These are phyloP conservation scores for Baorangia bicolor DNA, from an alignment of 768 basidiomycete genomes.

Conservation along the genomic window DNA sequence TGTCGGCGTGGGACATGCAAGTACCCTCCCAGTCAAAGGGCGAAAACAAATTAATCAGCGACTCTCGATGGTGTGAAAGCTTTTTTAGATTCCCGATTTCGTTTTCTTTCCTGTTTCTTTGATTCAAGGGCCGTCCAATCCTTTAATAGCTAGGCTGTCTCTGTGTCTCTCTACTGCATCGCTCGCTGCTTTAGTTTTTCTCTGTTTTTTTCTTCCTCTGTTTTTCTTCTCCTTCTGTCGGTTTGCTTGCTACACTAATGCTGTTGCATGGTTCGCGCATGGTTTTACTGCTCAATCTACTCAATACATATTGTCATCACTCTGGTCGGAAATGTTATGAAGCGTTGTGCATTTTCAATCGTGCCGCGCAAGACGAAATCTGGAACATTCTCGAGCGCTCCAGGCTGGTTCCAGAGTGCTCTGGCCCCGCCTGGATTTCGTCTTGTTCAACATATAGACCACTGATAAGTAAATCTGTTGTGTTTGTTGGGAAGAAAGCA, in stretches of 20 bases:
- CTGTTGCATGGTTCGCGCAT: slow-evolving; percentile 24
- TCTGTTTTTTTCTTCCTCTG: background rate
- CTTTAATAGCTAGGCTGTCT: slow-evolving; percentile 13
- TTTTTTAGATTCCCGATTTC: slow-evolving; percentile 6
- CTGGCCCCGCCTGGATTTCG: no score
- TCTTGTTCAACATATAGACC: no score
- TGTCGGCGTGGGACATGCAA: slow-evolving; percentile 14
- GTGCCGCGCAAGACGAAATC: no score
- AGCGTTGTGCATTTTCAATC: slow-evolving; percentile 1
- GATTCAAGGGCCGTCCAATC: background rate
- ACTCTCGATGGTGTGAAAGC: slow-evolving; percentile 23
- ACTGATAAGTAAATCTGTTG: no score
- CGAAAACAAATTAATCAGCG: slow-evolving; percentile 27
- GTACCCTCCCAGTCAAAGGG: slow-evolving; percentile 28
- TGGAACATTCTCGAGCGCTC: no score
- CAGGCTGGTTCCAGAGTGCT: no score
- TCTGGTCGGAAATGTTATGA: slow-evolving; percentile 16
- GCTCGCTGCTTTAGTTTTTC: background rate
- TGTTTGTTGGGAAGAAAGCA: background rate
- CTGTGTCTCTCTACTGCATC: background rate
- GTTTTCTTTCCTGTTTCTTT: background rate
- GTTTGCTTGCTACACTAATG: slow-evolving; percentile 18
- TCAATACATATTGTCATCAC: slow-evolving; percentile 20
- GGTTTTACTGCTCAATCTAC: slow-evolving; percentile 28
- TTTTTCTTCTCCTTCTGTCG: background rate